Evolutionary conservation across 1,139 yeast genomes (phyloP), one percentile per base, ranked within the genome.

Genomic region (Wickerhamiella infanticola): DNA sequence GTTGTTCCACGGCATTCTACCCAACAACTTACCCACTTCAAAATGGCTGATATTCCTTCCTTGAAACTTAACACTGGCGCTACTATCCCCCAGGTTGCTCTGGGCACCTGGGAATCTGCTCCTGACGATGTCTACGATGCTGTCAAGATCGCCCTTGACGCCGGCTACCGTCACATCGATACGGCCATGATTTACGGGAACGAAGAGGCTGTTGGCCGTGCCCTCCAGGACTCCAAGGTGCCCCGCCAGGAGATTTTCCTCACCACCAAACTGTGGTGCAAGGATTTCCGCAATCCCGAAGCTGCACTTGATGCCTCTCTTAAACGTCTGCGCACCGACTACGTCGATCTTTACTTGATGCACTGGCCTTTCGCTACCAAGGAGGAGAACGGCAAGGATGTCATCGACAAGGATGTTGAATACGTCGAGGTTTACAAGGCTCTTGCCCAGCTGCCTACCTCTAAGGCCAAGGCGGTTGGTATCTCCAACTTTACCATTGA

Each of bases 281-380:
- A 49, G 23, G 66, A 74, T 25, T 76, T 72, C 57, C 84, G 79
- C 55, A 66, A 72, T 51, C 77, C 77, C 11, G 74, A 62, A 27
- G 65, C 58, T 33, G 85, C 83, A 3, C 66, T 85, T 45, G 75
- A 79, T 41, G 65, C 61, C 42, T 78, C 93, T 3, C 69, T 86
- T 59, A 59, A 72, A 53, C 74, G 76, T 57, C 68, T 86, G 56
- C 79, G 79, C 1, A 61, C 81, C 52, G 93, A 81, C 45, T 86
- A 85, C 57, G 77, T 86, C 44, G 95, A 86, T 60, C 69, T 86
- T 52, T 83, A 79, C 63, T 69, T 86, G 61, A 74, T 83, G 60
- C 95, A 86, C 65, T 85, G 94, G 94, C 95, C 95, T 2, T 69
- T 73, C 43, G 68, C 76, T 45, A 68, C 72, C 51, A 60, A 59